Evolutionary conservation across 768 basidiomycete genomes (phyloP).

Genomic region (Naganishia kalamii): DNA sequence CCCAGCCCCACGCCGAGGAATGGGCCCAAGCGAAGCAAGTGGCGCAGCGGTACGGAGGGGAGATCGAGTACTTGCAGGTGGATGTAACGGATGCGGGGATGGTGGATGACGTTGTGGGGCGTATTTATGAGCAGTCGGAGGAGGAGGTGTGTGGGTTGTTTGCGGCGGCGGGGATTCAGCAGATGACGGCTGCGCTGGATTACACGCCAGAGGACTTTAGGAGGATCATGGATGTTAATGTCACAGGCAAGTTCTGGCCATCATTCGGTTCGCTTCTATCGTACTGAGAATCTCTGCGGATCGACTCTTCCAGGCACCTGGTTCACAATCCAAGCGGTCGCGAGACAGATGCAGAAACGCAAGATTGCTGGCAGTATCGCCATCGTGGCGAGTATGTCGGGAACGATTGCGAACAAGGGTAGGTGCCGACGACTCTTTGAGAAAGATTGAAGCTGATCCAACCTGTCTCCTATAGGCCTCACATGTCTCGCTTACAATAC

Average conservation of each 20-base stretch:
- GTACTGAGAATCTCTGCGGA: not conserved
- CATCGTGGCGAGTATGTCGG: constrained; percentile 4
- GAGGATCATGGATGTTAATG: constrained; percentile 36
- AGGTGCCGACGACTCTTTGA: too few relatives aligned
- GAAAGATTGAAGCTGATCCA: not conserved
- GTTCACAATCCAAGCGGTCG: constrained; percentile 8
- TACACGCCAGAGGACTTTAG: constrained; percentile 28
- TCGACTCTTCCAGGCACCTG: not conserved
- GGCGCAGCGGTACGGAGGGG: constrained; percentile 15
- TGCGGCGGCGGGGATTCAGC: constrained; percentile 11
- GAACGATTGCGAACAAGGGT: constrained; percentile 19
- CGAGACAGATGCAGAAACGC: constrained; percentile 21
- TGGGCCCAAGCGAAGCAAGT: constrained; percentile 24
- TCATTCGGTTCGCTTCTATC: not conserved
- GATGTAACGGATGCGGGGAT: constrained; percentile 9
- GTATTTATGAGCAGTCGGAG: constrained; percentile 11
- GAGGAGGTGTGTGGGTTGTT: constrained; percentile 15
- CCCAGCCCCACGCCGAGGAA: constrained; percentile 28
- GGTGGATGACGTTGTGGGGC: not conserved
- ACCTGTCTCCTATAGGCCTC: constrained; percentile 18
- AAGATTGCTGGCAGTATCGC: constrained; percentile 27
- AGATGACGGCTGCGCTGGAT: constrained; percentile 27
- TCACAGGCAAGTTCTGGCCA: constrained; percentile 29
- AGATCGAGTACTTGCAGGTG: constrained; percentile 24
- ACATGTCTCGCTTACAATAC: constrained; percentile 39